Evolutionary conservation across 1,284 basidiomycete species (phyloP).

Genomic region (Uromyces viciae-fabae): DNA sequence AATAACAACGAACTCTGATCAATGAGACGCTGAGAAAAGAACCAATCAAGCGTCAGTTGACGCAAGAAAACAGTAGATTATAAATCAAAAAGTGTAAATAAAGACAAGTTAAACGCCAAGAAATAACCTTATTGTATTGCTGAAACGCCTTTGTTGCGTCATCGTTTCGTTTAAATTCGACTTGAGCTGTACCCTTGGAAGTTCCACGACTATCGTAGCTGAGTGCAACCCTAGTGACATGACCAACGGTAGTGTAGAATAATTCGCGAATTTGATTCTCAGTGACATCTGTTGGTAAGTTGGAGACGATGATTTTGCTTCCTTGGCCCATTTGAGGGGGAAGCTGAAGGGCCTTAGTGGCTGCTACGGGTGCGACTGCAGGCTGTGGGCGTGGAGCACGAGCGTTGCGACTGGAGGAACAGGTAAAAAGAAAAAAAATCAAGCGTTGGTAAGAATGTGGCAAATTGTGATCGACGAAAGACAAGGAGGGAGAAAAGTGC

Average conservation of each 20-base stretch:
- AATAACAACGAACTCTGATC: conserved; percentile 43
- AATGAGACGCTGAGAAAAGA: conserved; percentile 33
- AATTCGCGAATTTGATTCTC: conserved; percentile 43
- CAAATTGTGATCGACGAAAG: not conserved
- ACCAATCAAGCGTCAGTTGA: conserved; percentile 11
- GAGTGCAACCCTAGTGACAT: conserved; percentile 28
- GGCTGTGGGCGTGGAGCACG: conserved; percentile 27
- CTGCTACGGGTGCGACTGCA: not conserved
- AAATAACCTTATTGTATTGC: conserved; percentile 43
- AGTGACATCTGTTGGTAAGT: conserved; percentile 39
- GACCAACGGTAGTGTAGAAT: conserved; percentile 43
- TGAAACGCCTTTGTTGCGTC: conserved; percentile 39
- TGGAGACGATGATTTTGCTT: conserved; percentile 44
- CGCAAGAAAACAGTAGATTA: not conserved
- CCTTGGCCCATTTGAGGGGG: conserved; percentile 41
- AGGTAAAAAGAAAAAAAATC: too few relatives aligned
- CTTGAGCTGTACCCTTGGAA: conserved; percentile 41
- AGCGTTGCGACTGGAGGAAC: conserved; percentile 14
- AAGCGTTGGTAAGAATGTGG: too few relatives aligned
- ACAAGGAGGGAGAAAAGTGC: not conserved
- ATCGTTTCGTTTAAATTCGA: conserved; percentile 40
- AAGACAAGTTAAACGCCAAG: not conserved
- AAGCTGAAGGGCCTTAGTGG: conserved; percentile 29
- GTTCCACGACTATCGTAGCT: conserved; percentile 33
- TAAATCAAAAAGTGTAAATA: not conserved